Base-by-base conservation (phyloP, 2,329 filamentous ascomycete genomes). In the Shiraia sp. region DNA sequence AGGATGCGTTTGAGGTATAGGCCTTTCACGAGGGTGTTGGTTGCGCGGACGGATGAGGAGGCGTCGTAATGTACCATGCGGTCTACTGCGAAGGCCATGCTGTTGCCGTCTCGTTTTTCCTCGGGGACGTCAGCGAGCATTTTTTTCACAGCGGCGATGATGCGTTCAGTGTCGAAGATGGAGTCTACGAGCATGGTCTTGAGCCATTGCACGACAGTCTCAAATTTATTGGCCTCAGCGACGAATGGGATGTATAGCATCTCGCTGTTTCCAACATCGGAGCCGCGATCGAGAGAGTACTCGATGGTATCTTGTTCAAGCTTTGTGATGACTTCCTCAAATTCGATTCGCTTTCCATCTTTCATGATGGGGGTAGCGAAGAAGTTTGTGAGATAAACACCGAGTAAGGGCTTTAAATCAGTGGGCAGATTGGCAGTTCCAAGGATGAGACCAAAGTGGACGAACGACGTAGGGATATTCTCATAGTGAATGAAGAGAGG, bases 401-500 rank as follows among this genome's bases (percentile, higher is more conserved):
- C 80, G 33, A 97, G 76, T 15, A 99, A 72, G 3, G 93, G 93
- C 63, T 92, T 90, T 45, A 92, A 79, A 50, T 91, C 81, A n/a
- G 87, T 79, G 0, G 91, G 89, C 1, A 96, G 76, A 23, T 82
- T 76, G 2, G 83, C 80, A 1, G 90, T 95, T 37, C 89, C 89
- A 35, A 97, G 76, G 41, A 93, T 82, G 15, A 97, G 71, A 33
- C 83, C 86, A 43, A 97, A 79, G 56, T 92, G 87, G 6, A 95
- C 90, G 66, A 99, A 99, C 63, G 90, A 95, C 45, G 89, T 95
- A 2, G 87, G 86, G 10, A 97, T 90, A 61, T 96, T 86, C 70
- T 99, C 93, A 53, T 95, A 99, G 70, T 99, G 92, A n/a, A 99
- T 79, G 70, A 96, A 99, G 2, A 97, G 75, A 0, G 90, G 87